Evolutionary conservation across 257 asterid species (phyloP).

Genomic region (Ballota nigra): DNA sequence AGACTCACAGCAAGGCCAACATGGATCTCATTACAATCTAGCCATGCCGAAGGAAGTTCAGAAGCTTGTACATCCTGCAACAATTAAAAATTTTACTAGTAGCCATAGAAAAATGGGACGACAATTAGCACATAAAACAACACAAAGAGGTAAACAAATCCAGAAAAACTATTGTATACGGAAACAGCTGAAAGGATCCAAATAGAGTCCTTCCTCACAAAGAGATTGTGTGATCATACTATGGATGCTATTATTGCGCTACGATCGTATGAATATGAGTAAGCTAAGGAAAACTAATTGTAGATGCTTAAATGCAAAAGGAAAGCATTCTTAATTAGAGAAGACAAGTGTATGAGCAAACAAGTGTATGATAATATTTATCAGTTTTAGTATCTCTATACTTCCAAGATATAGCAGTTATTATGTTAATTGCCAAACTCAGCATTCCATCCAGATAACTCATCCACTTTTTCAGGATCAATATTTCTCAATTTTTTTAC

Average conservation of each 20-base stretch:
- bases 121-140: constrained; percentile 1
- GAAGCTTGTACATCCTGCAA: constrained; percentile 26
- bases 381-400: no score
- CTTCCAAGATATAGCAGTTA: no score
- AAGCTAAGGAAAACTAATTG: neutral
- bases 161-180: neutral
- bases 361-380: no score
- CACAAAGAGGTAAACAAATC: neutral
- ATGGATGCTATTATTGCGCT: neutral
- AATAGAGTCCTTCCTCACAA: no score
- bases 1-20: no score
- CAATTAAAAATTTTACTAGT: constrained; percentile 15
- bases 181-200: constrained; percentile 14
- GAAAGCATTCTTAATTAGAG: constrained; percentile 2
- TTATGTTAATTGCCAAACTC: no score
- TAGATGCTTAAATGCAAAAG: neutral
- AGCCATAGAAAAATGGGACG: neutral
- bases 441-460: neutral
- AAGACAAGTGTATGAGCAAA: no score
- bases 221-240: no score
- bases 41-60: constrained; percentile 16
- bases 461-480: no score
- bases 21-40: constrained; percentile 11
- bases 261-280: constrained; percentile 1
- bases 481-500: neutral